These are phyloP conservation scores for Tuber microsphaerosporum DNA, from an alignment of 495 filamentous ascomycete genomes.

Conservation along the genomic window DNA sequence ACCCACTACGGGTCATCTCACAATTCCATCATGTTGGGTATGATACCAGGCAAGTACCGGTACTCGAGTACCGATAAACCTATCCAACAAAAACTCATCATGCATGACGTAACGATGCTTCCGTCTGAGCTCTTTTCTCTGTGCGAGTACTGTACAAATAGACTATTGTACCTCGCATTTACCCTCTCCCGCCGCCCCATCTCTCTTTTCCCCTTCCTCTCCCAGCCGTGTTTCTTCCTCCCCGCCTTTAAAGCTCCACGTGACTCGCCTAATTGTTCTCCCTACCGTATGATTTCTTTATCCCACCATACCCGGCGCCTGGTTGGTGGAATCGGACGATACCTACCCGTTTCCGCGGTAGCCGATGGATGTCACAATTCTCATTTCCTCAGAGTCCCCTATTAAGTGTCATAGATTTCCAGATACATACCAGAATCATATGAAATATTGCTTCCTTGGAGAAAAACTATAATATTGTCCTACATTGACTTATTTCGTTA, in stretches of 20 bases:
- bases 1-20: neutral
- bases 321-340: neutral
- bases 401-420: neutral
- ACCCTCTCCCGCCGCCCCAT: neutral
- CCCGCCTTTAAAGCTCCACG: neutral
- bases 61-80: neutral
- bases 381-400: neutral
- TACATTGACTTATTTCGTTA: neutral
- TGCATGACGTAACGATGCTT: neutral
- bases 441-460: neutral
- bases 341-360: neutral
- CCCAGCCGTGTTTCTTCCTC: neutral
- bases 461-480: neutral
- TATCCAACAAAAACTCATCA: neutral
- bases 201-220: neutral
- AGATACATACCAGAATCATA: neutral
- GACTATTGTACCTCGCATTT: neutral
- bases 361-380: neutral
- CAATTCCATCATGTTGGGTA: neutral
- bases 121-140: neutral
- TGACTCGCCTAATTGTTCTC: neutral
- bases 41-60: neutral
- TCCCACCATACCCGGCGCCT: neutral
- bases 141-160: neutral
- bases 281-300: neutral